Percentiles rank a stretch among this genome's conserved stretches.
phyloP scores from a whole-genome alignment of 139 green algal species.

The Picochlorum sp. region DNA sequence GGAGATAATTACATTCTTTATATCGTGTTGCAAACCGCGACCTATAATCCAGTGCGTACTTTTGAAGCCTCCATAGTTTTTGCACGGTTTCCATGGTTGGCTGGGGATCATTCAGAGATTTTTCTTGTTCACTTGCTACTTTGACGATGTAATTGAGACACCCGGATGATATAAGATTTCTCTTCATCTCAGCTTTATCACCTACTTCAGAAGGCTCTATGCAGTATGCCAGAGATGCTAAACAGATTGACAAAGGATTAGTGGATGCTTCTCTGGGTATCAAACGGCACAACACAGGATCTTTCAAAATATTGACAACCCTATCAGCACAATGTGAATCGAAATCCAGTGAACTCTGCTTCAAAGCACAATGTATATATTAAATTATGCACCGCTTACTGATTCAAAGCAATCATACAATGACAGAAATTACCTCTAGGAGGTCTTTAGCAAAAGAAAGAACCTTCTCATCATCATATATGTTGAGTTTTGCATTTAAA shows the following conservation, averaged over 20 bases:
- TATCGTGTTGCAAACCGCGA: too few relatives aligned
- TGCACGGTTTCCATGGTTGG: conserved; percentile 25
- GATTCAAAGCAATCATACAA: background rate
- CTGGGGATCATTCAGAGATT: background rate
- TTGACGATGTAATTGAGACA: conserved; percentile 8
- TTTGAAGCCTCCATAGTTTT: conserved; percentile 17
- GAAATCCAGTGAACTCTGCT: background rate
- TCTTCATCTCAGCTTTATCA: conserved; percentile 13
- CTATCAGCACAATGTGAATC: background rate
- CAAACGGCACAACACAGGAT: background rate
- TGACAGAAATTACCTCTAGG: background rate
- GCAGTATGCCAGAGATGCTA: conserved; percentile 6
- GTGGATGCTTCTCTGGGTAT: conserved; percentile 6
- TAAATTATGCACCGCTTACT: background rate
- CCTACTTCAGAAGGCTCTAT: conserved; percentile 3
- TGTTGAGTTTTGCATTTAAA: too few relatives aligned
- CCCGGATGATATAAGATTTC: conserved; percentile 9
- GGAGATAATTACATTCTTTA: too few relatives aligned
- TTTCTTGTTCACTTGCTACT: conserved; percentile 1
- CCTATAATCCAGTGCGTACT: conserved; percentile 2
- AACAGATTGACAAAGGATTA: background rate
- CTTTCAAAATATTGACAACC: background rate
- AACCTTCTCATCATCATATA: background rate
- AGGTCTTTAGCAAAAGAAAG: background rate
- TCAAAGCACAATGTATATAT: background rate